Evolutionary conservation across 2,329 filamentous ascomycete genomes (phyloP).

Genomic region (Cytospora mali): DNA sequence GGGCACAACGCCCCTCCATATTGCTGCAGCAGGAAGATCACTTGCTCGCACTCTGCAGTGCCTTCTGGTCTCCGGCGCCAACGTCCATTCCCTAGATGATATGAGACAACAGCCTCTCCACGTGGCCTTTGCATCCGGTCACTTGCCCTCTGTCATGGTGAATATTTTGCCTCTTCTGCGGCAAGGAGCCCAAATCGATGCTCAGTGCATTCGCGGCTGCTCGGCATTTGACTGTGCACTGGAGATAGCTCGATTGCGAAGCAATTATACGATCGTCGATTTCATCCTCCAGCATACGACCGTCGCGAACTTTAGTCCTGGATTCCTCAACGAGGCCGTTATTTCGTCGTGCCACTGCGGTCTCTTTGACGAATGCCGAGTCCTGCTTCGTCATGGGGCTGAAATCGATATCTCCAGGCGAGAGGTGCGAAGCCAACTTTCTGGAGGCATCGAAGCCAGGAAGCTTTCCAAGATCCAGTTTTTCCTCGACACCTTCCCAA

Average conservation of each 20-base stretch:
- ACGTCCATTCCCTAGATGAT: neutral
- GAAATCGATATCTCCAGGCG: neutral
- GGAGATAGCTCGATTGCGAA: neutral
- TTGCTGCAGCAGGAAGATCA: neutral
- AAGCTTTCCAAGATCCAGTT: neutral
- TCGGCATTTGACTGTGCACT: neutral
- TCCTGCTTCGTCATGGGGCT: neutral
- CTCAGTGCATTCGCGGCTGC: neutral
- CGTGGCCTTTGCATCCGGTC: neutral
- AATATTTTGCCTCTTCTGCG: neutral
- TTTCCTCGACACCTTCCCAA: neutral
- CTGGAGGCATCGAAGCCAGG: neutral
- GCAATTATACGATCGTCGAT: neutral
- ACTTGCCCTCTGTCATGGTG: neutral
- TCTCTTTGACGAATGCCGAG: neutral
- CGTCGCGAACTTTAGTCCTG: neutral
- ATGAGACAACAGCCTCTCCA: neutral
- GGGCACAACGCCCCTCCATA: neutral
- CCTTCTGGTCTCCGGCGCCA: neutral
- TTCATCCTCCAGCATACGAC: neutral
- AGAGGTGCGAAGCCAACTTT: neutral
- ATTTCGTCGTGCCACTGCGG: neutral
- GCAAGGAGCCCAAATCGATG: neutral
- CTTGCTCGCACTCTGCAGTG: neutral
- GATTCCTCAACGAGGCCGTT: neutral